phyloP scores from a whole-genome alignment of 306 rosid genomes.

The Casuarina cunninghamiana region DNA sequence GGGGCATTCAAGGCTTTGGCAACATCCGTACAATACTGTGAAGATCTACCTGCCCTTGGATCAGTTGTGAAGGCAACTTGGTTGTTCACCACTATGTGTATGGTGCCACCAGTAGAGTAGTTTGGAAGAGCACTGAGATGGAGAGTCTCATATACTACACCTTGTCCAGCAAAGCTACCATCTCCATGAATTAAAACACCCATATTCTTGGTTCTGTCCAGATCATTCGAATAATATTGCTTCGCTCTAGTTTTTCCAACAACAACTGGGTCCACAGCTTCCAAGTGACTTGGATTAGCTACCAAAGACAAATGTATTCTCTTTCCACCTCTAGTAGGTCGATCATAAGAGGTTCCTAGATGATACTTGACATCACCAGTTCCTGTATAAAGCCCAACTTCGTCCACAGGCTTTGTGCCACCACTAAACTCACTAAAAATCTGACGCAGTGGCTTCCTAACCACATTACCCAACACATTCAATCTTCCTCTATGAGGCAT shows the following conservation, averaged over 20 bases:
- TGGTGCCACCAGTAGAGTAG: slow-evolving; percentile 94
- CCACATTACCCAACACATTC: slow-evolving; percentile 90
- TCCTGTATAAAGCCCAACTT: slow-evolving; percentile 88
- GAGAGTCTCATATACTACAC: slow-evolving; percentile 90
- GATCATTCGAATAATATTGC: slow-evolving; percentile 75
- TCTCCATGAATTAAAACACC: slow-evolving; percentile 90
- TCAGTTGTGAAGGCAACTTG: slow-evolving; percentile 98
- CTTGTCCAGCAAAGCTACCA: slow-evolving; percentile 99
- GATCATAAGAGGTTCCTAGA: slow-evolving; percentile 92
- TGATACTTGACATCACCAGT: slow-evolving; percentile 98
- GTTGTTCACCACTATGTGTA: slow-evolving; percentile 86
- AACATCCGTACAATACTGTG: slow-evolving; percentile 92
- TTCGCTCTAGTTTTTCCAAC: slow-evolving; percentile 95
- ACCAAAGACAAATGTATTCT: slow-evolving; percentile 85
- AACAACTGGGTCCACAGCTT: slow-evolving; percentile 94
- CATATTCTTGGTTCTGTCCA: slow-evolving; percentile 78
- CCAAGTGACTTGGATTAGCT: slow-evolving; percentile 97
- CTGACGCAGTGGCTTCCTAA: slow-evolving; percentile 87
- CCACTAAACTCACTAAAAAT: slow-evolving; percentile 88
- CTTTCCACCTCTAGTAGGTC: slow-evolving; percentile 86
- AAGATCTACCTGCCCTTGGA: slow-evolving; percentile 85
- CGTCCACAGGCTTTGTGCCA: slow-evolving; percentile 78
- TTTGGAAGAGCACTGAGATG: slow-evolving; percentile 98
- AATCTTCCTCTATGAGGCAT: slow-evolving; percentile 89
- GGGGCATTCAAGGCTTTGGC: slow-evolving; percentile 94